phyloP scores from a whole-genome alignment of 164 flowering plant genomes.

The Annona squamosa region DNA sequence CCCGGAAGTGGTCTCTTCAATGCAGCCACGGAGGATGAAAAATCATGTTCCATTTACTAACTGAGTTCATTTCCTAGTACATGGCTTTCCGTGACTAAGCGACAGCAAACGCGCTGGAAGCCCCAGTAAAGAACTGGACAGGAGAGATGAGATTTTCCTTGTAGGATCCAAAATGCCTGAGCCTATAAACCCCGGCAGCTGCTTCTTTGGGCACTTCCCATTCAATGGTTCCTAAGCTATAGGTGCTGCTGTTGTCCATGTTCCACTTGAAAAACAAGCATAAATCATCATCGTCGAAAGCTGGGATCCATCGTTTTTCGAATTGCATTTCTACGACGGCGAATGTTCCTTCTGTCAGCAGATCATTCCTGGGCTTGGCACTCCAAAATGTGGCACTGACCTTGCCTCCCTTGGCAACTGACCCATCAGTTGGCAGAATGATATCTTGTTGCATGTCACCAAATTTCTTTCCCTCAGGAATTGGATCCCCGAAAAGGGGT shows the following conservation, averaged over 20 bases:
- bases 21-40: too few species aligned
- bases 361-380: constrained; percentile 48
- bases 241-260: constrained; percentile 12
- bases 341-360: constrained; percentile 64
- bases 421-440: constrained; percentile 21
- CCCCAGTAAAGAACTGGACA: constrained; percentile 33
- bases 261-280: constrained; percentile 41
- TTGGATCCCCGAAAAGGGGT: constrained; percentile 31
- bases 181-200: constrained; percentile 37
- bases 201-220: constrained; percentile 55
- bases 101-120: constrained; percentile 50
- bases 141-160: constrained; percentile 25
- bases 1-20: too few species aligned
- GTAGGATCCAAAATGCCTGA: constrained; percentile 51
- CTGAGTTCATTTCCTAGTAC: constrained; percentile 60
- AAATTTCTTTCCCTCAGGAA: constrained; percentile 34
- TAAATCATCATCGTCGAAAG: constrained; percentile 55
- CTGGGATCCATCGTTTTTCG: constrained; percentile 35
- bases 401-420: constrained; percentile 35
- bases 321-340: constrained; percentile 47
- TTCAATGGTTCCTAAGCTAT: constrained; percentile 41
- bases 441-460: constrained; percentile 50
- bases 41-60: constrained; percentile 41
- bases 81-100: constrained; percentile 13
- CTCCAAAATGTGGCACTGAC: constrained; percentile 49